Evolutionary conservation across 2,329 filamentous ascomycete genomes (phyloP).

Genomic region (Hypoxylon sp.): DNA sequence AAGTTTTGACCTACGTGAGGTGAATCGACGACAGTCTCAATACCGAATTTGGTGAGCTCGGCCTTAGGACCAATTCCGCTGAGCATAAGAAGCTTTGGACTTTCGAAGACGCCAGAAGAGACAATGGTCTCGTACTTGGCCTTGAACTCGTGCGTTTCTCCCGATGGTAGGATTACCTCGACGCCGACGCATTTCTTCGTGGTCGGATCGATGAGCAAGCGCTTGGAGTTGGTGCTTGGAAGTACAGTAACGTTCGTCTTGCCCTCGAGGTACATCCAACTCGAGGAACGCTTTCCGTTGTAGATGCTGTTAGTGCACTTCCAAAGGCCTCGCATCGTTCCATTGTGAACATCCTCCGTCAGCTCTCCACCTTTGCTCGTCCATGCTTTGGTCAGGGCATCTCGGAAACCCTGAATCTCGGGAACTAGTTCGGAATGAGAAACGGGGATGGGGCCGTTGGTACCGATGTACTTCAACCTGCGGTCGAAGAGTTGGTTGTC

Average conservation of each 20-base stretch:
- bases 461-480: slow-evolving; percentile 60
- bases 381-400: slow-evolving; percentile 61
- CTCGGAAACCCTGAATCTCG: slow-evolving; percentile 61
- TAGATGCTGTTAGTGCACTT: slow-evolving; percentile 66
- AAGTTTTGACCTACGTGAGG: slow-evolving; percentile 72
- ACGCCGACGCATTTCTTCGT: slow-evolving; percentile 55
- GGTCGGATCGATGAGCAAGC: slow-evolving; percentile 59
- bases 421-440: slow-evolving; percentile 62
- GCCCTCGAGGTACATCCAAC: slow-evolving; percentile 59
- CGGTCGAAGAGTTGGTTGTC: slow-evolving; percentile 56
- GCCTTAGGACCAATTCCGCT: slow-evolving; percentile 67
- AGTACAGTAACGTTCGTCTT: slow-evolving; percentile 65
- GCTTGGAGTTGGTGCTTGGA: slow-evolving; percentile 58
- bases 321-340: slow-evolving; percentile 61
- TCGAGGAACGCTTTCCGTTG: slow-evolving; percentile 62
- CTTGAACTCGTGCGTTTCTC: slow-evolving; percentile 54
- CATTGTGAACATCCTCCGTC: slow-evolving; percentile 64
- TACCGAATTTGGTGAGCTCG: slow-evolving; percentile 62
- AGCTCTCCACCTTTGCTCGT: slow-evolving; percentile 58
- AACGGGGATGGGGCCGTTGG: slow-evolving; percentile 61
- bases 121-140: slow-evolving; percentile 60
- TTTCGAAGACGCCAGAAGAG: slow-evolving; percentile 66
- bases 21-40: slow-evolving; percentile 62
- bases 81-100: slow-evolving; percentile 71
- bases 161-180: slow-evolving; percentile 53